Conservation (phyloP, 1,284 basidiomycete genomes). For the Marasmius tenuissimus region DNA sequence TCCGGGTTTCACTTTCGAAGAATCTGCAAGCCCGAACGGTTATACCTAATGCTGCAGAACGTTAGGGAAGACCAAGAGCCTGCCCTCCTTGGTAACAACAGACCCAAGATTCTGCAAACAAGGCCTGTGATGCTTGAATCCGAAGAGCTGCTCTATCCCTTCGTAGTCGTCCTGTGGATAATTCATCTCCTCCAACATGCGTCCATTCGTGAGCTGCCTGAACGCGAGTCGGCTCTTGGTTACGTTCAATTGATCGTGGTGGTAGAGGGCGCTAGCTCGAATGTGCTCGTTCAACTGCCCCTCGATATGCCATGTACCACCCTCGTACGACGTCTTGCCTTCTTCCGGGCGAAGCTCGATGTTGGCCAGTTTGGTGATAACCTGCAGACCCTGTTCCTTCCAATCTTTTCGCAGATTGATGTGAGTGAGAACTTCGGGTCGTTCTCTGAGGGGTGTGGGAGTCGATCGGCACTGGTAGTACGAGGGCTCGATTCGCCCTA, state of each 20-base stretch:
- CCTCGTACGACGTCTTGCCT: conserved; percentile 30
- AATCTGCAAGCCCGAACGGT: conserved; percentile 41
- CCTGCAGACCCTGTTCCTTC: conserved; percentile 31
- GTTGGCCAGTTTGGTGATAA: conserved; percentile 53
- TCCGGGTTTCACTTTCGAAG: conserved; percentile 40
- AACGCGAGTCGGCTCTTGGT: conserved; percentile 31
- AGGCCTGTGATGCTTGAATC: not conserved
- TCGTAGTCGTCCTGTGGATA: not conserved
- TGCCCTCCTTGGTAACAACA: not conserved
- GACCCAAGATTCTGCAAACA: not conserved
- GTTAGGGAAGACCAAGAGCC: conserved; percentile 39
- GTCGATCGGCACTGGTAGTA: too few species aligned
- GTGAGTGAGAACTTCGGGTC: too few species aligned
- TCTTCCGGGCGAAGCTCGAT: conserved; percentile 45
- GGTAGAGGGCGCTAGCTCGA: conserved; percentile 44
- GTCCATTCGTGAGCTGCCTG: conserved; percentile 12
- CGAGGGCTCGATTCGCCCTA: too few species aligned
- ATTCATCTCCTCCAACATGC: not conserved
- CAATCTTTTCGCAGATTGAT: conserved; percentile 20
- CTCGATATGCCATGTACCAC: conserved; percentile 39
- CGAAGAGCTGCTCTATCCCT: not conserved
- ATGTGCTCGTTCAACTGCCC: conserved; percentile 47
- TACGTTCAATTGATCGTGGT: conserved; percentile 34
- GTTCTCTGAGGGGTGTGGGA: too few species aligned
- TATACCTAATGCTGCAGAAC: conserved; percentile 43